Conservation (phyloP, 345 rosid species). For the Gossypium stocksii region DNA sequence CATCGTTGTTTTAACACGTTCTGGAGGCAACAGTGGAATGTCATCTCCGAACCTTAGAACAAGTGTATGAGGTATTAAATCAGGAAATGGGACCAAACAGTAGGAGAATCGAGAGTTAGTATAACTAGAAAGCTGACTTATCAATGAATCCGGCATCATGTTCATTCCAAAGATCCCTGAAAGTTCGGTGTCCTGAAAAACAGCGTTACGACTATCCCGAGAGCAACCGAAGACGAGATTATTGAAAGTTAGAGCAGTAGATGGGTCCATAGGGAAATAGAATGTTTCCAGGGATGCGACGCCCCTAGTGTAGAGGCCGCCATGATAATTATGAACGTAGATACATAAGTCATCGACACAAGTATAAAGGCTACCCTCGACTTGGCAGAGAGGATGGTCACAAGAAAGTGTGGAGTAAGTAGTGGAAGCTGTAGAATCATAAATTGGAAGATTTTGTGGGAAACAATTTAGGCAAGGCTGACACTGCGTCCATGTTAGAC, state of each 20-base stretch:
- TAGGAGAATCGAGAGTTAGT: constrained; percentile 14
- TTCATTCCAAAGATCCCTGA: constrained; percentile 22
- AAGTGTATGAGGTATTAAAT: neutral
- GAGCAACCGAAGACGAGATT: constrained; percentile 28
- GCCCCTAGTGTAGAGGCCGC: neutral
- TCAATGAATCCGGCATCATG: constrained; percentile 13
- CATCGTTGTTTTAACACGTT: neutral
- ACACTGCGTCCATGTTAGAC: constrained; percentile 7
- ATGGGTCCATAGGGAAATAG: neutral
- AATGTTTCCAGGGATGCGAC: constrained; percentile 17
- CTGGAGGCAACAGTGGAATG: neutral
- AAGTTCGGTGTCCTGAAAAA: neutral
- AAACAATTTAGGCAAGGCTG: neutral
- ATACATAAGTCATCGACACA: neutral
- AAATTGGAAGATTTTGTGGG: neutral
- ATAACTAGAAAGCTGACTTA: neutral
- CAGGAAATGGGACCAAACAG: constrained; percentile 11
- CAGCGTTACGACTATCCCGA: neutral
- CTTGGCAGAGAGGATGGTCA: neutral
- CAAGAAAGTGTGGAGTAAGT: neutral
- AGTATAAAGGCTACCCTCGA: neutral
- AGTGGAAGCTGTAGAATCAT: neutral
- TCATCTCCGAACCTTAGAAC: constrained; percentile 18
- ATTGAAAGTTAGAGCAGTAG: neutral
- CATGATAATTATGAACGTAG: neutral